Evolutionary conservation across 306 rosid species (phyloP), one percentile per base, ranked within the genome.

Genomic region (Vicia faba): DNA sequence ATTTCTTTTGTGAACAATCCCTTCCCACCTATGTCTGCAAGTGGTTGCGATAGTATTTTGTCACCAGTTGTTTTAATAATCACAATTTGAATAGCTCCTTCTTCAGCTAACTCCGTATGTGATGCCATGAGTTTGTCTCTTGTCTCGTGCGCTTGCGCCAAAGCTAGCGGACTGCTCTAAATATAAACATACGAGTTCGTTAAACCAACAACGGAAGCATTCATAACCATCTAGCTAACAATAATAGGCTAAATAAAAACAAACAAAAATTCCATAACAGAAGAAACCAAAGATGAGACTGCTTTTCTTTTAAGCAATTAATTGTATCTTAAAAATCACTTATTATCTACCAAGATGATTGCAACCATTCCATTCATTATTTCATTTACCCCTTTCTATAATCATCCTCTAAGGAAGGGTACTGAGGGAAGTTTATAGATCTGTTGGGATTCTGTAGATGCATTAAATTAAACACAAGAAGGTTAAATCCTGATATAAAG

Each of bases 11-110:
- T 92, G 78, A 92, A 89, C 67, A 92, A 51, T 14, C 98, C 96
- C 86, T 92, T 92, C 61, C 98, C 95, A 25, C 97, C 95, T 4
- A 92, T 92, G 79, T 92, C 96, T 1, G 96, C 96, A 16, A 92
- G 88, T 7, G 96, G 92, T 49, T 92, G 98, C 5, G 86, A 77
- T 1, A 80, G 84, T 55, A 92, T 89, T 53, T 85, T 92, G 68
- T 92, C 98, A 38, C 98, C 98, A 0, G 98, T 92, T 36, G 98
- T 92, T 75, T 92, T 89, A 35, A 89, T 92, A 44, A 89, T 76
- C 1, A 89, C 82, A 51, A 92, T 89, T 77, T 92, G 82, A 74
- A 92, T 85, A 19, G 98, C 96, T 5, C 96, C 98, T 44, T 87
- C 96, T 71, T 89, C 96, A 7, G 91, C 92, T 43, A 92, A 85